phyloP scores from a whole-genome alignment of 2,329 filamentous ascomycete species.

The Aureobasidium sp. region DNA sequence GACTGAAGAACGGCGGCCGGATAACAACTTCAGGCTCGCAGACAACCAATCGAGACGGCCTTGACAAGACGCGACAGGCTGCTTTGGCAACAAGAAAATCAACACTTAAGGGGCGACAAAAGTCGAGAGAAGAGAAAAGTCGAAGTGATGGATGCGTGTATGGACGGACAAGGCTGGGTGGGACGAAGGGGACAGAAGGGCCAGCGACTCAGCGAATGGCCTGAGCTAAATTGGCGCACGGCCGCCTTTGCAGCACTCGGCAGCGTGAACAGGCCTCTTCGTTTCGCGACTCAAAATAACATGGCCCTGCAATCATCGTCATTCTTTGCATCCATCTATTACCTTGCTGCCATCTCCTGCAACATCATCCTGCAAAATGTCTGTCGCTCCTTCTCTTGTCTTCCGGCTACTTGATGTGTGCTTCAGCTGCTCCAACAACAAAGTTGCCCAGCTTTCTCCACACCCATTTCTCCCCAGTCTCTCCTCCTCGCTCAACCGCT shows the following conservation, averaged over 20 bases:
- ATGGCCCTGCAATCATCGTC: slow-evolving; percentile 15
- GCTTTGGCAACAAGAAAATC: slow-evolving; percentile 4
- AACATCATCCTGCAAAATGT: background rate
- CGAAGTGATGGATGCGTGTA: background rate
- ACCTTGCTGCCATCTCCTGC: background rate
- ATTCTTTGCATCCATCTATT: background rate
- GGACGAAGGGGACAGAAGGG: slow-evolving; percentile 9
- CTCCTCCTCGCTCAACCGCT: slow-evolving; percentile 9
- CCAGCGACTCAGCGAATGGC: slow-evolving; percentile 8
- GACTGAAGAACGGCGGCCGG: slow-evolving; percentile 2
- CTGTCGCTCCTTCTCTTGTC: background rate
- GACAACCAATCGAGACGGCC: slow-evolving; percentile 13
- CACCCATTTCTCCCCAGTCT: slow-evolving; percentile 4
- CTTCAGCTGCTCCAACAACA: background rate
- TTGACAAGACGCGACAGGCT: background rate
- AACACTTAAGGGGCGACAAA: slow-evolving; percentile 3
- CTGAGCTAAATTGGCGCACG: background rate
- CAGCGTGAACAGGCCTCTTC: slow-evolving; percentile 5
- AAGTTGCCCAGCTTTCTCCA: slow-evolving; percentile 2
- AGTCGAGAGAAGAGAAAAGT: slow-evolving; percentile 12
- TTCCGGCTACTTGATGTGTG: background rate
- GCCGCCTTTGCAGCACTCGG: slow-evolving; percentile 1
- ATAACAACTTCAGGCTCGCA: background rate
- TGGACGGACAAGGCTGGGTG: slow-evolving; percentile 4
- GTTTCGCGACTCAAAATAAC: slow-evolving; percentile 12